Evolutionary conservation across 139 green algal species (phyloP).

Genomic region (Chlorella sp.): DNA sequence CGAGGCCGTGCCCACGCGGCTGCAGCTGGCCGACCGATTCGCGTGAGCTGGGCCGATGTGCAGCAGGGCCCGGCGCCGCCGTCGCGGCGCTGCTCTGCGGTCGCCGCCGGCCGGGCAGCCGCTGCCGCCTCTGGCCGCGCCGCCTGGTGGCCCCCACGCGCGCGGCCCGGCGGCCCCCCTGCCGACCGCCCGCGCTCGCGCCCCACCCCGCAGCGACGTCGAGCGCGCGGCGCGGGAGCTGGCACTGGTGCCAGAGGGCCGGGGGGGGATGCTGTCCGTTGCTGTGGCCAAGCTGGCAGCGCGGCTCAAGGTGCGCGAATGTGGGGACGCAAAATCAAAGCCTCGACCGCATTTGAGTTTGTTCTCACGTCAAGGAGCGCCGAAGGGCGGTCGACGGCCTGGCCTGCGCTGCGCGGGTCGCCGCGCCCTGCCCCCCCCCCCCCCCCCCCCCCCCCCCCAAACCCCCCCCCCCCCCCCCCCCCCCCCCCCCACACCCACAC

Average conservation of each 20-base stretch:
- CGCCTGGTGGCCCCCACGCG: too few relatives aligned
- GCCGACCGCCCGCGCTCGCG: too few relatives aligned
- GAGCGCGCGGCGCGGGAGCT: slow-evolving; percentile 24
- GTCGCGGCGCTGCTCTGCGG: too few relatives aligned
- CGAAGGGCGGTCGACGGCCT: not conserved
- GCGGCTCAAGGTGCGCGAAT: slow-evolving; percentile 39
- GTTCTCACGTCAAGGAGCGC: not conserved
- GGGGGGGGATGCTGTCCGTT: slow-evolving; percentile 41
- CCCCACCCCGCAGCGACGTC: slow-evolving; percentile 32
- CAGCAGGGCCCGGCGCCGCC: too few relatives aligned
- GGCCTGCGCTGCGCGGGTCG: not conserved
- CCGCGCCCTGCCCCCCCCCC: not conserved
- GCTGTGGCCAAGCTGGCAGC: slow-evolving; percentile 47
- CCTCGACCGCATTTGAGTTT: not conserved
- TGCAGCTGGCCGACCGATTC: slow-evolving; percentile 40
- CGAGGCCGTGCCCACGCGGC: slow-evolving; percentile 28
- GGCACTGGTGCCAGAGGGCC: slow-evolving; percentile 33
- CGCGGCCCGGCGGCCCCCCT: too few relatives aligned
- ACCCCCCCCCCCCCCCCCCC: not conserved
- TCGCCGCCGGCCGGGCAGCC: too few relatives aligned
- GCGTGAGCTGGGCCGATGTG: too few relatives aligned
- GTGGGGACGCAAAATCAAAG: not conserved
- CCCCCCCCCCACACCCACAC: too few relatives aligned
- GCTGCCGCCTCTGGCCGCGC: too few relatives aligned
- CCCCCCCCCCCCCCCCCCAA: not conserved